phyloP scores from a whole-genome alignment of 1,139 yeast species.

The Zygosaccharomyces sapae region DNA sequence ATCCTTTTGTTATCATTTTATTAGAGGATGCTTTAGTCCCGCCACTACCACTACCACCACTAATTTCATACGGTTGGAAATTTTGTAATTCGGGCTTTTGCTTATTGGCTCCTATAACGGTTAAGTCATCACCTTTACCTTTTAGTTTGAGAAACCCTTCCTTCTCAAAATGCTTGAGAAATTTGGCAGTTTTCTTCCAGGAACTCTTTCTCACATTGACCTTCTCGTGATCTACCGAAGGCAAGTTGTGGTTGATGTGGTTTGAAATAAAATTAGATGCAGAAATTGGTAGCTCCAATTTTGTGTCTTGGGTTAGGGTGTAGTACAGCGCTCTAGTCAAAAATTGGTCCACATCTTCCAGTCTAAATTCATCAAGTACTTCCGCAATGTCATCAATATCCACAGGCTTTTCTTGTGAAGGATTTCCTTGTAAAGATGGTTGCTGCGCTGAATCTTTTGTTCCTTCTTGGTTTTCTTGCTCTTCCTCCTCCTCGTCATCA shows the following conservation, averaged over 20 bases:
- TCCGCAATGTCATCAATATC: conserved; percentile 29
- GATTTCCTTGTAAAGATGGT: conserved; percentile 1
- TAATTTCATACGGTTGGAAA: conserved; percentile 54
- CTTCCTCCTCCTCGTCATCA: too few relatives aligned
- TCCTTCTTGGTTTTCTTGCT: too few relatives aligned
- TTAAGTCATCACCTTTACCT: conserved; percentile 63
- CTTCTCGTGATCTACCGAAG: conserved; percentile 45
- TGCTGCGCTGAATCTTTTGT: background rate
- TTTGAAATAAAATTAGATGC: conserved; percentile 74
- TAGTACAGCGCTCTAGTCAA: conserved; percentile 67
- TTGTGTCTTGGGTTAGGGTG: conserved; percentile 53
- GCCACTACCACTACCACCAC: conserved; percentile 8
- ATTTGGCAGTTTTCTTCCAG: conserved; percentile 87
- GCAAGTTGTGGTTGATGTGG: conserved; percentile 67
- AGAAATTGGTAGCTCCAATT: conserved; percentile 54
- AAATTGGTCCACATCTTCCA: conserved; percentile 74
- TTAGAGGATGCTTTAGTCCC: conserved; percentile 25
- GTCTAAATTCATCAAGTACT: conserved; percentile 42
- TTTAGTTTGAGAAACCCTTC: conserved; percentile 68
- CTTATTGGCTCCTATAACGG: conserved; percentile 49
- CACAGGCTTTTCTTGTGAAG: conserved; percentile 7
- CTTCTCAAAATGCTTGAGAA: conserved; percentile 80
- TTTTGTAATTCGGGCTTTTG: conserved; percentile 49
- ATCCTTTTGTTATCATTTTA: conserved; percentile 16
- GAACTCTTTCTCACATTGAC: conserved; percentile 75